These are phyloP conservation scores for Bipolaris bicolor DNA, from an alignment of 2,329 filamentous ascomycete species.

Conservation along the genomic window DNA sequence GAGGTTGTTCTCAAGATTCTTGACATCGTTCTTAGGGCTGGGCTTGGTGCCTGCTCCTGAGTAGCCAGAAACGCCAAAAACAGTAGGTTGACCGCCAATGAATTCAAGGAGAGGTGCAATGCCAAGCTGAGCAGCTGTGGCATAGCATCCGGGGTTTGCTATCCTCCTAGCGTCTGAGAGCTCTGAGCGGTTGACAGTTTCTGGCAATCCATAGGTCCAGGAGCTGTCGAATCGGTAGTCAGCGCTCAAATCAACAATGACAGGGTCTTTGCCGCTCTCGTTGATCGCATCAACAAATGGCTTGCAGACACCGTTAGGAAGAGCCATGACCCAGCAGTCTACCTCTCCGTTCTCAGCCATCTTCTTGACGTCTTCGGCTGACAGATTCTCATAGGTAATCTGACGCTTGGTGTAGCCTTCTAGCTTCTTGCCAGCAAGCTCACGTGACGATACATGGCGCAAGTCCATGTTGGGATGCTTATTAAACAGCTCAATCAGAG, in stretches of 20 bases:
- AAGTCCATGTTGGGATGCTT: slow-evolving; percentile 89
- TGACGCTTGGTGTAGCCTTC: slow-evolving; percentile 90
- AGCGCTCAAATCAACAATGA: slow-evolving; percentile 94
- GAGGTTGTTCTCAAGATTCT: slow-evolving; percentile 82
- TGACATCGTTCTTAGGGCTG: slow-evolving; percentile 89
- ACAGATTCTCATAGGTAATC: slow-evolving; percentile 90
- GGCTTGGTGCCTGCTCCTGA: slow-evolving; percentile 95
- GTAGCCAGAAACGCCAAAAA: slow-evolving; percentile 93
- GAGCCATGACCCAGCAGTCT: slow-evolving; percentile 97
- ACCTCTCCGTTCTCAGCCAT: slow-evolving; percentile 86
- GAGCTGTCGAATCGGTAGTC: slow-evolving; percentile 88
- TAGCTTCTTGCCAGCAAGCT: slow-evolving; percentile 84
- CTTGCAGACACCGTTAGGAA: slow-evolving; percentile 93
- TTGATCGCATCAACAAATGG: slow-evolving; percentile 91
- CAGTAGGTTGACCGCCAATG: slow-evolving; percentile 77
- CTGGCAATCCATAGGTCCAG: slow-evolving; percentile 91
- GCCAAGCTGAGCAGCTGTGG: slow-evolving; percentile 88
- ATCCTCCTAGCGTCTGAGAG: slow-evolving; percentile 83
- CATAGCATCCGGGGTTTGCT: slow-evolving; percentile 92
- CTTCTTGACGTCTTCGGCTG: slow-evolving; percentile 80
- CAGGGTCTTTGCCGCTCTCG: slow-evolving; percentile 68
- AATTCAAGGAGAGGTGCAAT: slow-evolving; percentile 82
- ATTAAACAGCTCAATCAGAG: slow-evolving; percentile 85
- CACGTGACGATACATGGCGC: slow-evolving; percentile 88
- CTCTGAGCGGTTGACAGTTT: slow-evolving; percentile 76